A percentile compares a stretch with the other conserved stretches of the same genome.
Conservation (phyloP, 345 rosid species). For the Pistacia atlantica region DNA sequence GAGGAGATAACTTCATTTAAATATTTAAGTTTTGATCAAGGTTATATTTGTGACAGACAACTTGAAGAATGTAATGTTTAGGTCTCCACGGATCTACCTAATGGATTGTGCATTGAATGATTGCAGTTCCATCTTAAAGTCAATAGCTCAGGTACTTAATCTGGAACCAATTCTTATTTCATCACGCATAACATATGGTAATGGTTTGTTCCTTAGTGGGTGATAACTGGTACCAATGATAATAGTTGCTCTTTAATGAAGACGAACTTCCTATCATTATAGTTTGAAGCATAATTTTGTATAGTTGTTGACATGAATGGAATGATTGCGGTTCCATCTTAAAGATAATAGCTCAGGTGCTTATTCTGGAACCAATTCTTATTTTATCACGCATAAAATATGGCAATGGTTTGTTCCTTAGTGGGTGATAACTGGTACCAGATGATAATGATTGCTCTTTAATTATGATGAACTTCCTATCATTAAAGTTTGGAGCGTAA, state of each 20-base stretch:
- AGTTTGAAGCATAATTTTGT: too few species aligned
- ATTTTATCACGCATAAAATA: not conserved
- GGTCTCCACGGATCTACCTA: conserved; percentile 65
- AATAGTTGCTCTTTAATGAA: too few species aligned
- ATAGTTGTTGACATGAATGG: not conserved
- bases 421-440: not conserved
- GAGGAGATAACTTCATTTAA: not conserved
- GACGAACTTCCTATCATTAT: too few species aligned
- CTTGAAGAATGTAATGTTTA: conserved; percentile 29
- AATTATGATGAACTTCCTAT: not conserved
- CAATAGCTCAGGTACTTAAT: conserved; percentile 60
- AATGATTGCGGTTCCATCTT: conserved; percentile 85
- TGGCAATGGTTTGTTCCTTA: not conserved
- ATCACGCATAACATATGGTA: not conserved
- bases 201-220: not conserved
- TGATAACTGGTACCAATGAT: not conserved
- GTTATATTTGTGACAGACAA: conserved; percentile 40
- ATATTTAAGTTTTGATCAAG: conserved; percentile 13
- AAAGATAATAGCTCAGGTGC: conserved; percentile 65
- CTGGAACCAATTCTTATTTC: conserved; percentile 15
- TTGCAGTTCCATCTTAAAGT: conserved; percentile 72
- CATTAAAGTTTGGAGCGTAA: not conserved
- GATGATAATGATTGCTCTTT: not conserved
- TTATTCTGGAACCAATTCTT: conserved; percentile 18
- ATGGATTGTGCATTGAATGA: conserved; percentile 95